These are phyloP conservation scores for Russula foetens DNA, from an alignment of 768 basidiomycete species.

Conservation along the genomic window DNA sequence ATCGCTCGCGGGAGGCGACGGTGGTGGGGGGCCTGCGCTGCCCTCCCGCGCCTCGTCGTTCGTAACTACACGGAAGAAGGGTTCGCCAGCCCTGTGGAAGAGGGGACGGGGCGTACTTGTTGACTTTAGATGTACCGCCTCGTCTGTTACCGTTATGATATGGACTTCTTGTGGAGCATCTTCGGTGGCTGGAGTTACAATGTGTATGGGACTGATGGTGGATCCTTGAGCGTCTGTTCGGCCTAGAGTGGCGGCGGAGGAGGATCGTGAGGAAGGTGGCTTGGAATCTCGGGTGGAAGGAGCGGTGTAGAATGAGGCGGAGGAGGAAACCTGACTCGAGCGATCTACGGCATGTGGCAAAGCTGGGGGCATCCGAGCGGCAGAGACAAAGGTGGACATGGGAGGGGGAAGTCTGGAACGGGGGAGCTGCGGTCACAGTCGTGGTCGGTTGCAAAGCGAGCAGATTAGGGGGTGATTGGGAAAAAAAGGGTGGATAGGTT, in stretches of 20 bases:
- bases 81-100: slow-evolving; percentile 30
- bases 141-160: slow-evolving; percentile 45
- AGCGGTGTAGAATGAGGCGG: slow-evolving; percentile 14
- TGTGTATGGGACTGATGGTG: slow-evolving; percentile 29
- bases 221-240: slow-evolving; percentile 8
- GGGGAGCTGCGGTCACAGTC: background rate
- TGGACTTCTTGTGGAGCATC: slow-evolving; percentile 41
- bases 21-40: slow-evolving; percentile 48
- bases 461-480: background rate
- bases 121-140: slow-evolving; percentile 37
- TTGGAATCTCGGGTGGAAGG: slow-evolving; percentile 4
- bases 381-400: slow-evolving; percentile 4
- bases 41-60: slow-evolving; percentile 16
- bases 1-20: slow-evolving; percentile 42
- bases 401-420: background rate
- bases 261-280: slow-evolving; percentile 18
- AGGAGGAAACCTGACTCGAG: slow-evolving; percentile 10
- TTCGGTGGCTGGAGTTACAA: slow-evolving; percentile 24
- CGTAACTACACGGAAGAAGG: slow-evolving; percentile 28
- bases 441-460: background rate
- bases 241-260: slow-evolving; percentile 10
- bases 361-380: background rate
- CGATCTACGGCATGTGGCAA: slow-evolving; percentile 6
- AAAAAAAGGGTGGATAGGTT: background rate
- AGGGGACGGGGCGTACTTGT: slow-evolving; percentile 30